Conservation (phyloP, 441 rosid species). For the Omphalea diandra region DNA sequence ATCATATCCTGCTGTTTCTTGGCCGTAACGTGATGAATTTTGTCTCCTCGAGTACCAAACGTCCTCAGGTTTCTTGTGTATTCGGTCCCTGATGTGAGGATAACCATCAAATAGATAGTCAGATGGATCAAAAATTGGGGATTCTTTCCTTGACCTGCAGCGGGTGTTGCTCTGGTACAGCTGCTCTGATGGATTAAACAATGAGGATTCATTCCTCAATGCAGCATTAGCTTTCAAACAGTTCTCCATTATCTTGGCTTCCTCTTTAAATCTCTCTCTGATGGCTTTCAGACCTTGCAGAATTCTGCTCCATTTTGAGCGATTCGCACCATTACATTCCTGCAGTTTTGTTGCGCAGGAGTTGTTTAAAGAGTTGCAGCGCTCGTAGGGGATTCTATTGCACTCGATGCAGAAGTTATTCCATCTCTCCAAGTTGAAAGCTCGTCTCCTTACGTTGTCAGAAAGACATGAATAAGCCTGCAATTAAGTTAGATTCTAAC, state of each 20-base stretch:
- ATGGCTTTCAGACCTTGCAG: slow-evolving; percentile 40
- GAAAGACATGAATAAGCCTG: slow-evolving; percentile 80
- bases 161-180: slow-evolving; percentile 22
- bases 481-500: slow-evolving; percentile 1
- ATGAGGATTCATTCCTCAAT: slow-evolving; percentile 32
- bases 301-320: slow-evolving; percentile 27
- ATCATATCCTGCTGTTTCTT: slow-evolving; percentile 25
- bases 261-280: slow-evolving; percentile 68
- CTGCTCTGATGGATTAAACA: slow-evolving; percentile 29
- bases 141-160: slow-evolving; percentile 39
- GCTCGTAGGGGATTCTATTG: slow-evolving; percentile 42
- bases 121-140: slow-evolving; percentile 70
- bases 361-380: slow-evolving; percentile 5
- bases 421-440: slow-evolving; percentile 56
- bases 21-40: slow-evolving; percentile 17
- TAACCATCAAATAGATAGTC: slow-evolving; percentile 59
- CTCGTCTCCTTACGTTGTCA: slow-evolving; percentile 47
- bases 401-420: slow-evolving; percentile 56
- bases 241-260: slow-evolving; percentile 69
- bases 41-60: slow-evolving; percentile 23
- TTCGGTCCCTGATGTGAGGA: slow-evolving; percentile 62
- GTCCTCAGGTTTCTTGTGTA: slow-evolving; percentile 29
- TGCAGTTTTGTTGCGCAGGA: slow-evolving; percentile 18
- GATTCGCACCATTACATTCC: slow-evolving; percentile 21
- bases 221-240: slow-evolving; percentile 58